Evolutionary conservation across 1,284 basidiomycete genomes (phyloP), one percentile per base, ranked within the genome.

Genomic region (Xerocomus nothofagi): DNA sequence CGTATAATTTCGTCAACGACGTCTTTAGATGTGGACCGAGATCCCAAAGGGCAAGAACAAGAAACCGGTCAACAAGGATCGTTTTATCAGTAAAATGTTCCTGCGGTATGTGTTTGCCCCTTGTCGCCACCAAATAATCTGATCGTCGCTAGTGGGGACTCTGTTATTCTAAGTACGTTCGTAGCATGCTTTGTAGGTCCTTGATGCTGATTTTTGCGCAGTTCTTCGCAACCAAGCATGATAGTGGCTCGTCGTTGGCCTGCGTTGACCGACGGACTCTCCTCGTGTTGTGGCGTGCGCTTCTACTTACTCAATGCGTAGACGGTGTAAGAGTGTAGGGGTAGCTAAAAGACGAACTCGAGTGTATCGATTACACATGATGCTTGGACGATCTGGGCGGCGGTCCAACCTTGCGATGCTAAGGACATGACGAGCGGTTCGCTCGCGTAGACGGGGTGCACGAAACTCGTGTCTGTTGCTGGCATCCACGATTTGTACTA

Each of bases 41-140:
- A 74, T 89, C 47, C 97, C 97, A 20, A 99, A 98, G 73, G 93
- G 93, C 44, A 99, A 98, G 76, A 93, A 92, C 69, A 97, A 97
- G 76, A 98, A 98, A 72, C 91, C 97, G 3, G 87, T 99, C 54
- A 98, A 99, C 79, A 98, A 97, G 74, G 94, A 99, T 74, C 82
- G 97, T 37, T 99, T 99, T 76, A 97, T 99, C 69, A 97, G 93
- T 74, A 99, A 96, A 74, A 97, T 98, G 87, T 93, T 93, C 70
- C 69, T 93, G 52, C 80, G 90, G 90, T 91, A 62, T 48, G 82
- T 68, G 14, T 10, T 30, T 31, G 32, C 38, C 33, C n/a, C 49
- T 43, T 23, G 50, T 53, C 29, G 47, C 50, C 27, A 26, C 36
- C 39, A 53, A n/a, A 46, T 39, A 15, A 47, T 55, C 49, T 53